Evolutionary conservation across 2,329 filamentous ascomycete species (phyloP), one percentile per base, ranked within the genome.

Genomic region (Fusarium nurragi): DNA sequence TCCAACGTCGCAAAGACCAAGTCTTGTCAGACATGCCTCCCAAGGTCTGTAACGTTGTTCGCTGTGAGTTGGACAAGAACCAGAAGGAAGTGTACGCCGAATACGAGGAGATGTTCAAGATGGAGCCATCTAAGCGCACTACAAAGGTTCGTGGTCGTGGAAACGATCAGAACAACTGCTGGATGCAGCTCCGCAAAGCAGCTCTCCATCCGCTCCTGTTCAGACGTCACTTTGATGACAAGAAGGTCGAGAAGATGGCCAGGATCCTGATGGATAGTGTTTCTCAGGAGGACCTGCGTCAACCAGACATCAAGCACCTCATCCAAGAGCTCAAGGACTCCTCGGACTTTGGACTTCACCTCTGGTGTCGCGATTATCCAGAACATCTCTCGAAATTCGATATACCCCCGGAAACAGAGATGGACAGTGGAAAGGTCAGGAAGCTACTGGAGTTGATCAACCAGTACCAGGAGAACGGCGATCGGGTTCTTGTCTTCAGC

Each of bases 141-240:
- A 80, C n/a, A 30, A 86, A 84, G 69, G 80, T 78, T n/a, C 71
- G 73, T 10, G 80, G 79, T 1, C 78, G 81, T 8, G 77, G 79
- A 40, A 84, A 83, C 48, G 85, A 87, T 54, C 80, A 84, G 68
- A 88, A 88, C 64, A 91, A 94, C 69, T 85, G 90, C 23, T 90
- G 97, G 81, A 95, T 97, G 85, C 92, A 94, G 75, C 86, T 98
- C 18, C 91, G 94, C 40, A 94, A 97, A 75, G 92, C 94, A 4
- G 92, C 95, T 0, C 92, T 97, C 39, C 95, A 99, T 72, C 93
- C 94, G 0, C 84, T 97, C 50, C 86, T 99, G 11, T 95, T 96
- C 77, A 87, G 94, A 5, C 88, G 90, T 4, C 86, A 92, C 63
- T 99, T 95, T 75, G 86, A 86, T 12, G 89, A 97, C 71, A 81